A percentile compares a stretch with the other conserved stretches of the same genome.
phyloP scores from a whole-genome alignment of 2,329 filamentous ascomycete genomes.

The Cercospora sp. region DNA sequence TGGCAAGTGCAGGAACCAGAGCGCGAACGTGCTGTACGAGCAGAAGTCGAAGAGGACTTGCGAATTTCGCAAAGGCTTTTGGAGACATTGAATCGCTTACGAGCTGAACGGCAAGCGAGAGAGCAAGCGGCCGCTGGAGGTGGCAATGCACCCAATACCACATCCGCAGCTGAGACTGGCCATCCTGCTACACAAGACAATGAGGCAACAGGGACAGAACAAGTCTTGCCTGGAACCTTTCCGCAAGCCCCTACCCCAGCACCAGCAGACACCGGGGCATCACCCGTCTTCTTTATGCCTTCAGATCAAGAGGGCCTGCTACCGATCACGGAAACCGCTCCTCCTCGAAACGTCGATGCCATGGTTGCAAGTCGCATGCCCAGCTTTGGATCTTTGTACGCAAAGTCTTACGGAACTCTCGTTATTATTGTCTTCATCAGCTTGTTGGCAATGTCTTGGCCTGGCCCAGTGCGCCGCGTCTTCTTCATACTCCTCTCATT shows the following conservation, averaged over 20 bases:
- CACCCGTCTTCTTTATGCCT: slow-evolving; percentile 58
- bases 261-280: slow-evolving; percentile 50
- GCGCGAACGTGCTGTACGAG: slow-evolving; percentile 45
- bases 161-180: slow-evolving; percentile 3
- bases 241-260: slow-evolving; percentile 41
- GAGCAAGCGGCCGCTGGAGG: slow-evolving; percentile 16
- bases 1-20: slow-evolving; percentile 62
- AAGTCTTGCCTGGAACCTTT: slow-evolving; percentile 16
- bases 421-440: slow-evolving; percentile 59
- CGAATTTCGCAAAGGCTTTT: slow-evolving; percentile 28
- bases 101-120: slow-evolving; percentile 25
- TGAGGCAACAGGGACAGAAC: slow-evolving; percentile 24
- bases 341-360: slow-evolving; percentile 20
- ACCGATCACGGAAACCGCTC: slow-evolving; percentile 42
- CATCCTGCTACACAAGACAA: slow-evolving; percentile 20
- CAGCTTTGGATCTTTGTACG: slow-evolving; percentile 58
- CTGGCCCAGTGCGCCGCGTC: slow-evolving; percentile 51
- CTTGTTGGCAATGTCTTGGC: slow-evolving; percentile 60
- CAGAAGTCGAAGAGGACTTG: slow-evolving; percentile 43
- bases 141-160: slow-evolving; percentile 6
- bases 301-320: slow-evolving; percentile 57
- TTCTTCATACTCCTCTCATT: slow-evolving; percentile 67
- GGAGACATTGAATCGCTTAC: slow-evolving; percentile 29
- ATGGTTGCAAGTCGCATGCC: slow-evolving; percentile 29
- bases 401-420: slow-evolving; percentile 62